These are phyloP conservation scores for Fibroporia radiculosa DNA, from an alignment of 768 basidiomycete species.

Conservation along the genomic window DNA sequence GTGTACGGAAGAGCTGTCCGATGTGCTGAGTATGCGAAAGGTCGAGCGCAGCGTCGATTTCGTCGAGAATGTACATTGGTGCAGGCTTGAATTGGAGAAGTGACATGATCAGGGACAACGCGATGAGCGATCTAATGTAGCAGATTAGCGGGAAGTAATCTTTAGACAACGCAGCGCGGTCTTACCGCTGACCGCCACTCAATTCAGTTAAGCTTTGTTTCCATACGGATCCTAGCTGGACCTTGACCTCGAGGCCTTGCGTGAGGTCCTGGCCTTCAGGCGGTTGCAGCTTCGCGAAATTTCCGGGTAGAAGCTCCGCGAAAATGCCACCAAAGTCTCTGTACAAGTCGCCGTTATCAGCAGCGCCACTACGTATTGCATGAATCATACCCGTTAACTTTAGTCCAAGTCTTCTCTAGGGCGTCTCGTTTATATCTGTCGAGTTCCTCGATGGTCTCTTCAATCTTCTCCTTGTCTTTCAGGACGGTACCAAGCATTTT, in stretches of 20 bases:
- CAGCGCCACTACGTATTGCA: not conserved
- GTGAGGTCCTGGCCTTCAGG: constrained; percentile 92
- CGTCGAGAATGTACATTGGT: constrained; percentile 98
- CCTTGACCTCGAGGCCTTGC: constrained; percentile 95
- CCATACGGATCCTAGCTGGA: constrained; percentile 91
- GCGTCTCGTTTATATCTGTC: constrained; percentile 94
- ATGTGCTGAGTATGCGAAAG: constrained; percentile 96
- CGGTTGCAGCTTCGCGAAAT: constrained; percentile 91
- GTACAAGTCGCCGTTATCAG: constrained; percentile 2
- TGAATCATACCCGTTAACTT: constrained; percentile 74
- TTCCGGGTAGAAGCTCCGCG: constrained; percentile 89
- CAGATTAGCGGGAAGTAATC: not conserved
- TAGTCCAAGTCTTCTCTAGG: constrained; percentile 90
- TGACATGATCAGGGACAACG: constrained; percentile 96
- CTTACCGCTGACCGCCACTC: constrained; percentile 92
- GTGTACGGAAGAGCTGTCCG: constrained; percentile 92
- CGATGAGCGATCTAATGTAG: constrained; percentile 78
- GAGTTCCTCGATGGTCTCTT: constrained; percentile 86
- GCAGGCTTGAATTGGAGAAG: constrained; percentile 99
- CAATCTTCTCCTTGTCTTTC: constrained; percentile 93
- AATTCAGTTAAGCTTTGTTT: constrained; percentile 96
- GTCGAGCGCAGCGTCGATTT: constrained; percentile 96
- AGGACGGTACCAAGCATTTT: constrained; percentile 85
- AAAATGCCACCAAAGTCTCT: constrained; percentile 98
- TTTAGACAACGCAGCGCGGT: constrained; percentile 6